Evolutionary conservation across 148 eudicot species (phyloP), one percentile per base, ranked within the genome.

Genomic region (Drosera capensis): DNA sequence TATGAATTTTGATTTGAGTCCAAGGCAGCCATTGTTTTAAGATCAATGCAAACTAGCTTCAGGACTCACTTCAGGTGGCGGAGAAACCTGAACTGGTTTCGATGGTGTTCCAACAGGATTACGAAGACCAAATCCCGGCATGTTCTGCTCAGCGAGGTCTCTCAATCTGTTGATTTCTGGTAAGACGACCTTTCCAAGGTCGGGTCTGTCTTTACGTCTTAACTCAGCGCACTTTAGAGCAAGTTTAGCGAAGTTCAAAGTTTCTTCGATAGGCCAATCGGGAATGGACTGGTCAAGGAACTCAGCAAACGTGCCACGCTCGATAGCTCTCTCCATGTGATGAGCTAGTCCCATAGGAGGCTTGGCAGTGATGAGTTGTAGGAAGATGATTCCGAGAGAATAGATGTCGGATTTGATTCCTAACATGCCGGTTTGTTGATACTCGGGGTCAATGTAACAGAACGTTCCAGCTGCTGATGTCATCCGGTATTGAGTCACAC

Each of bases 381-480:
- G 14, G 28, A 44, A 44, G 7, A 44, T 8, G 20, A 44, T 44
- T 7, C 48, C 48, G 13, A 44, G 48, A 22, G 48, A 44, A 16
- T 44, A 44, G 14, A 44, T 24, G 20, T 44, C 48, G 28, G 48
- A 44, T 44, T 44, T 44, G 28, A 44, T 44, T 12, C 48, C 26
- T n/a, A 44, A 17, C 48, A 44, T 44, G 15, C 48, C 48, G 14
- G 48, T 22, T 24, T 44, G 48, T 9, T 44, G 48, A n/a, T 44
- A 44, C 14, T 44, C 48, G 2, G 48, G 48, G 24, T 44, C 48
- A 1, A 44, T 44, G 29, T 44, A 44, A 44, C 48, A 44, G n/a
- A 44, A 44, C 8, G 48, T 44, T 3, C 48, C 48, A 21, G 48
- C 48, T 21, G 48, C 20, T 11, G 23, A 30, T 1, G 48, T 44